Conservation (phyloP, 352 stramenopile genomes). For the Globisporangium middletonii region DNA sequence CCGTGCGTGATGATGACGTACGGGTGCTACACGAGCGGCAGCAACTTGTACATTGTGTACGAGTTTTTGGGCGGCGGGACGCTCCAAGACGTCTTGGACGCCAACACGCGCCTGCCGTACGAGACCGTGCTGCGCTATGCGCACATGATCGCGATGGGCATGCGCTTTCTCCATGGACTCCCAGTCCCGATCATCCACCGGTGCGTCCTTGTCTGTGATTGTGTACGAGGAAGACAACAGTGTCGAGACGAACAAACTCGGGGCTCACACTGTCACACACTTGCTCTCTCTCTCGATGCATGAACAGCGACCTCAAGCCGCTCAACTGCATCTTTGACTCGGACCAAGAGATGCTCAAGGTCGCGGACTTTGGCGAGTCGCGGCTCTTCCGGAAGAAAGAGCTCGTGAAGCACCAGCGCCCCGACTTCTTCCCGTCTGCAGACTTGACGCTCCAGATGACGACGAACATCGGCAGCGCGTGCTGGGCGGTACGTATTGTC, state of each 20-base stretch:
- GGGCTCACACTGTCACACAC: not conserved
- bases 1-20: conserved; percentile 84
- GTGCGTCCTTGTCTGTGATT: conserved; percentile 12
- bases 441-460: conserved; percentile 76
- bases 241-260: not conserved
- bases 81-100: conserved; percentile 69
- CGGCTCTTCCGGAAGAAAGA: conserved; percentile 64
- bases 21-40: conserved; percentile 72
- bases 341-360: conserved; percentile 68
- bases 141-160: conserved; percentile 76
- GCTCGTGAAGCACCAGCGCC: conserved; percentile 25
- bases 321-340: conserved; percentile 83
- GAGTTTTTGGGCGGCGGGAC: conserved; percentile 77
- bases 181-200: conserved; percentile 74
- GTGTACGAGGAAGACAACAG: too few relatives aligned
- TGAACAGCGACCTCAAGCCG: conserved; percentile 58
- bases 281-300: not conserved
- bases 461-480: conserved; percentile 75
- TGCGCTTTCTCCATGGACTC: conserved; percentile 72
- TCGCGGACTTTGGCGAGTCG: conserved; percentile 77
- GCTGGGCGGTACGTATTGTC: conserved; percentile 44
- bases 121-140: conserved; percentile 64
- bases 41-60: conserved; percentile 80
- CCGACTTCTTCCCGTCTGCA: conserved; percentile 56
- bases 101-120: conserved; percentile 42